A percentile compares a stretch with the other conserved stretches of the same genome.
Evolutionary conservation across 1,284 basidiomycete species (phyloP).

Genomic region (Naganishia sp.): DNA sequence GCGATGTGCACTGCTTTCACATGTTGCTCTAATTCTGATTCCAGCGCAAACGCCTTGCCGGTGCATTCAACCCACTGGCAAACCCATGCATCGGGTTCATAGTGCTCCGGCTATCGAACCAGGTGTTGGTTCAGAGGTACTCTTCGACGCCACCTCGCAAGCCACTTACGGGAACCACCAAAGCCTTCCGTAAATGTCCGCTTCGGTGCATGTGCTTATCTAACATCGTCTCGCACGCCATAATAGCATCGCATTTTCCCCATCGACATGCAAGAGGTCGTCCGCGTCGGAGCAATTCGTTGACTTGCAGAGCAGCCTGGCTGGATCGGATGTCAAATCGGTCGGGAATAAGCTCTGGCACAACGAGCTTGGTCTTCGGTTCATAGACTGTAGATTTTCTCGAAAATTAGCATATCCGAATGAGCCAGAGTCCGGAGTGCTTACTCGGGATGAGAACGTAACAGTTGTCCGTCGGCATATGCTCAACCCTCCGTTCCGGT

Average conservation of each 20-base stretch:
- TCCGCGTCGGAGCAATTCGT: conserved; percentile 9
- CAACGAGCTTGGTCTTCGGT: conserved; percentile 6
- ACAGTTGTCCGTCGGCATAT: conserved; percentile 12
- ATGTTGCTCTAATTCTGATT: conserved; percentile 14
- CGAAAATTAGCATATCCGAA: neutral
- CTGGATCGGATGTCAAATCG: conserved; percentile 15
- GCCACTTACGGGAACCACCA: conserved; percentile 7
- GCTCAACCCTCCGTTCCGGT: neutral
- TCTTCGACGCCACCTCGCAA: neutral
- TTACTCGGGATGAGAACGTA: conserved; percentile 22
- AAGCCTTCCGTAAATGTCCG: conserved; percentile 20
- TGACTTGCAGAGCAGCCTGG: conserved; percentile 18
- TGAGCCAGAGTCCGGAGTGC: neutral
- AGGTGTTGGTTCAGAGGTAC: no score
- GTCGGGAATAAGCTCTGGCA: conserved; percentile 24
- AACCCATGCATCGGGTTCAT: conserved; percentile 23
- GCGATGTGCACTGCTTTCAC: conserved; percentile 17
- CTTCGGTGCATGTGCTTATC: conserved; percentile 19
- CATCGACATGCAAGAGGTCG: conserved; percentile 8
- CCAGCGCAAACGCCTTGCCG: conserved; percentile 9
- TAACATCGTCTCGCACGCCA: conserved; percentile 21
- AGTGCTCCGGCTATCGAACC: neutral
- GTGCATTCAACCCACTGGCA: conserved; percentile 11
- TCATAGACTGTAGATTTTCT: conserved; percentile 6
- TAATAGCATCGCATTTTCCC: conserved; percentile 14